Percentiles rank a stretch among this genome's conserved stretches.
phyloP scores from a whole-genome alignment of 305 asterid genomes.

The Fraxinus sp. region DNA sequence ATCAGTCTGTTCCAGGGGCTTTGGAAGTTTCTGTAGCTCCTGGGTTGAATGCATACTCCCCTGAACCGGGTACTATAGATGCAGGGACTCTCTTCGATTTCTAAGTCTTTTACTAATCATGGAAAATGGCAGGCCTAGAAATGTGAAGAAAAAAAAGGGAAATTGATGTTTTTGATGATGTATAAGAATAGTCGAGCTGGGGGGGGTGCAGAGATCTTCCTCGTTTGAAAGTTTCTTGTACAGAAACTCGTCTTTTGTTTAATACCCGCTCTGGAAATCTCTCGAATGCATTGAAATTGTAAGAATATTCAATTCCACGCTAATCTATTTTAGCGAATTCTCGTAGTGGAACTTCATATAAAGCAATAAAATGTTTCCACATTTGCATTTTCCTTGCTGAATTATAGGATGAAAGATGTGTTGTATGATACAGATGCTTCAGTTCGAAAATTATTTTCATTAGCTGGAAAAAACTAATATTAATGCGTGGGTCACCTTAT shows the following conservation, averaged over 20 bases:
- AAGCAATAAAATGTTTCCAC: neutral
- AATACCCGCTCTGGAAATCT: neutral
- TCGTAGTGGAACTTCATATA: neutral
- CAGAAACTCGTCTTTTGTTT: constrained; percentile 16
- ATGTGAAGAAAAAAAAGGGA: neutral
- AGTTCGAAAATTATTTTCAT: neutral
- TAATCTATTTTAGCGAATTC: neutral
- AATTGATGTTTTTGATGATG: neutral
- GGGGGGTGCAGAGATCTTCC: constrained; percentile 17
- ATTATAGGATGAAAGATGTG: neutral
- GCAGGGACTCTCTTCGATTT: constrained; percentile 46
- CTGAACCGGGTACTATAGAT: constrained; percentile 48
- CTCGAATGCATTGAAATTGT: neutral
- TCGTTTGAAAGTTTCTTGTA: constrained; percentile 18
- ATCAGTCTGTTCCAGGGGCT: constrained; percentile 35
- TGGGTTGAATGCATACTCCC: constrained; percentile 40
- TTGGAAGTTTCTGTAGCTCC: constrained; percentile 41
- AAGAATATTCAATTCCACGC: neutral
- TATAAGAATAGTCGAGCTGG: neutral
- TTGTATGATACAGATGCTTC: neutral
- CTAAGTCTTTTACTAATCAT: constrained; percentile 24
- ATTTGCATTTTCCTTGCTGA: neutral
- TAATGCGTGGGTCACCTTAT: too few relatives aligned
- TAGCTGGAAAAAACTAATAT: too few relatives aligned
- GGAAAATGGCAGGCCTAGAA: neutral